Base-by-base conservation (phyloP, 2,329 filamentous ascomycete genomes). In the Akanthomyces dipterigenus region DNA sequence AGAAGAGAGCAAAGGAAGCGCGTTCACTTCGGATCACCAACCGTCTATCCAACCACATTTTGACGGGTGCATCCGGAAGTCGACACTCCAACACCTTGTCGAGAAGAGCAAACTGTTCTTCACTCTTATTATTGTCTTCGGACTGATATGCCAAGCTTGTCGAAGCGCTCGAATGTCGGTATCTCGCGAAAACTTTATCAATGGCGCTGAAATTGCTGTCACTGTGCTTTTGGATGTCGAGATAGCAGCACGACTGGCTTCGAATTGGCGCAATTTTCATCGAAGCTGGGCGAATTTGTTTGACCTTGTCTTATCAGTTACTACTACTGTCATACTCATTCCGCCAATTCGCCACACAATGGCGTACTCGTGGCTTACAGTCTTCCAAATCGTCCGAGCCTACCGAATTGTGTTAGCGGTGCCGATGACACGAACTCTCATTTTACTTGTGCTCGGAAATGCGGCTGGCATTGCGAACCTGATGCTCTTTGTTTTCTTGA, bases 401-500 rank as follows among this genome's bases (percentile, higher is more conserved):
- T 99, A 99, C 75, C 89, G 96, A 28, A 85, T 99, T 46, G 93
- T 99, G 58, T 76, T 98, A 68, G 92, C 91, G 18, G 85, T 99
- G 46, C 88, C 92, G 5, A 85, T 97, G 67, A 99, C 93, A 0
- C 83, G 90, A 64, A 88, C 92, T 65, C 83, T 99, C 58, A 95
- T 99, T 70, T 78, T 89, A 66, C 82, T 96, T 38, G 95, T 99
- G 3, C 82, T 99, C 63, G 89, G 95, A 64, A 98, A 98, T 71
- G 88, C 92, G 5, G 85, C 88, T 49, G 96, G 96, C 89, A 88
- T 99, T 64, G 83, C 90, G 43, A 99, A 99, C 71, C 78, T 99
- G 64, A 96, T 99, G 77, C 79, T 98, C 20, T 99, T 99, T 72
- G 92, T 99, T 69, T 96, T 98, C 70, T 80, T 99, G 56, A 90